Evolutionary conservation across 1,284 basidiomycete genomes (phyloP), one percentile per base, ranked within the genome.

Genomic region (Stygiomarasmius scandens): DNA sequence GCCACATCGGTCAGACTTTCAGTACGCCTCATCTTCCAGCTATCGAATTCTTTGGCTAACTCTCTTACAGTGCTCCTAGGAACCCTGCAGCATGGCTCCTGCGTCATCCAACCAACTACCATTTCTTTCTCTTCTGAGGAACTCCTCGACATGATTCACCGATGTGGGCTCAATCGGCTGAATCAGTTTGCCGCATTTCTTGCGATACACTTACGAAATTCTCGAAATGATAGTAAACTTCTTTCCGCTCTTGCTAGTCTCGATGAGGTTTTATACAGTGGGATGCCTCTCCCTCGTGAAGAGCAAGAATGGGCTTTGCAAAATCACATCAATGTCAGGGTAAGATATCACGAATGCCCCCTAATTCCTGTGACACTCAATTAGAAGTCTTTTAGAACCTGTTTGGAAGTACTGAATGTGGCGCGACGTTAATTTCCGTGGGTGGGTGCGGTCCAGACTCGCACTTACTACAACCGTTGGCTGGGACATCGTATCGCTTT

Each of bases 321-420:
- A 57, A 81, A 83, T 58, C 79, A 80, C 43, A 78, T 90, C 61
- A 83, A 76, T 62, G 65, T 90, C 55, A 77, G 75, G 65, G 85
- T 86, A 68, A 68, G 75, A 64, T 58, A 27, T 34, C 6, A 25
- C 44, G 41, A 51, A 56, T 59, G 58, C 43, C 52, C 16, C 23
- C 43, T 25, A 23, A 5, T 36, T 23, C 27, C 58, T 45, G 11
- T n/a, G 12, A 22, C 22, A 43, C 12, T 23, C 41, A 51, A 52
- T 36, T 34, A 29, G 63, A 25, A 56, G 65, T 50, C 24, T 55
- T 25, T 45, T 63, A 85, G 81, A 89, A 89, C 68, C 77, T 87
- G 29, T 90, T 89, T 66, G 87, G 88, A 22, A 88, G 81, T 70
- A 90, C 87, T 3, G 89, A 90, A 73, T 81, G 83, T 60, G 85